Evolutionary conservation across 1,284 basidiomycete species (phyloP).

Genomic region (Fomes fomentarius): DNA sequence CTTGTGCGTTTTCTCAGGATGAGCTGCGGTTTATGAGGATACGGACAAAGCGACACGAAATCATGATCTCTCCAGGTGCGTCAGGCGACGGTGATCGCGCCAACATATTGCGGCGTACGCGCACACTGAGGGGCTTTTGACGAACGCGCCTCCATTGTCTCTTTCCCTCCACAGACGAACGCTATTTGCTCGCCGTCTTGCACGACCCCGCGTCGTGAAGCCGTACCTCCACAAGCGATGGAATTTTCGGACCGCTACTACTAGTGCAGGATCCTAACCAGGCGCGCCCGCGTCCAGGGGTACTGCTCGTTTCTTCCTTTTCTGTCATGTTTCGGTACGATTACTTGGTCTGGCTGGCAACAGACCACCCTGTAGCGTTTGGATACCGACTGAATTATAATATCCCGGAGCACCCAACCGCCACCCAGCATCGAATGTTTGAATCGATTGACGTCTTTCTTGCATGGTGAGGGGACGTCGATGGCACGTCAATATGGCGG

Average conservation of each 20-base stretch:
- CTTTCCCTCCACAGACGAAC: constrained; percentile 58
- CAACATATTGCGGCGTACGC: not conserved
- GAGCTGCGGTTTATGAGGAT: constrained; percentile 89
- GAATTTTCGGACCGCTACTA: no score
- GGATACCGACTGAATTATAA: constrained; percentile 20
- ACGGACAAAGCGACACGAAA: constrained; percentile 87
- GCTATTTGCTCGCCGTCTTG: constrained; percentile 82
- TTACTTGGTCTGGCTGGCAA: constrained; percentile 1
- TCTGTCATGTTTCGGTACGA: constrained; percentile 15
- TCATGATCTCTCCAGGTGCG: constrained; percentile 93
- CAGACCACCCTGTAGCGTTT: constrained; percentile 18
- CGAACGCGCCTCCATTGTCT: constrained; percentile 2
- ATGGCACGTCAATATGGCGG: no score
- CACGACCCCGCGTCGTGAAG: constrained; percentile 67
- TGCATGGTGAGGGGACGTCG: no score
- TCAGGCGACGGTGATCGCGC: constrained; percentile 18
- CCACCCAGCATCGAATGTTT: no score
- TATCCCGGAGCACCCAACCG: no score
- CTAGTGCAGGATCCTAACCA: no score
- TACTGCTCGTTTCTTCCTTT: no score
- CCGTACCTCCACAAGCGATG: no score
- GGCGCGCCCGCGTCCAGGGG: no score
- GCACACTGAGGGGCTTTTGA: not conserved
- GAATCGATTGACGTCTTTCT: no score
- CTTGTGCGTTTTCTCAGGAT: constrained; percentile 56